phyloP scores from a whole-genome alignment of 306 rosid species.

The Acmispon strigosus region DNA sequence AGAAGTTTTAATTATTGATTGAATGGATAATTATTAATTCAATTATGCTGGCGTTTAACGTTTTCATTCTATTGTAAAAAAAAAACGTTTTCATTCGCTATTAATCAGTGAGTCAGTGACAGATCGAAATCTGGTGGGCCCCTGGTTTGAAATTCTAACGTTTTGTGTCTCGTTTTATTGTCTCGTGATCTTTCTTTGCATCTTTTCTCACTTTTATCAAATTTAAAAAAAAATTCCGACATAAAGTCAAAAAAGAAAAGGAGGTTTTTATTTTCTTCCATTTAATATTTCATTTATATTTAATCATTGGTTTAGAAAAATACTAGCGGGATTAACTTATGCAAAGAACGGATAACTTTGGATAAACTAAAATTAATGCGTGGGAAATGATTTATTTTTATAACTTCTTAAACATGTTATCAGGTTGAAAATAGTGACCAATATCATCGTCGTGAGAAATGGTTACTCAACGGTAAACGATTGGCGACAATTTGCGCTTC shows the following conservation, averaged over 20 bases:
- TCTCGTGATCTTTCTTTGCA: not conserved
- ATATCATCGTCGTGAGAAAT: too few species aligned
- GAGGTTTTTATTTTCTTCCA: not conserved
- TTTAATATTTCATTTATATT: not conserved
- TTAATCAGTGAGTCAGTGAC: slow-evolving; percentile 18
- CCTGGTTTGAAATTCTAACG: slow-evolving; percentile 36
- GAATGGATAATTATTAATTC: not conserved
- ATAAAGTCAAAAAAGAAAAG: slow-evolving; percentile 24
- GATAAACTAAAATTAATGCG: too few species aligned
- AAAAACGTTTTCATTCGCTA: slow-evolving; percentile 27
- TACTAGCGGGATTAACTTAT: too few species aligned
- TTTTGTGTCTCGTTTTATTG: slow-evolving; percentile 29
- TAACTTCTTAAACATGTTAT: too few species aligned
- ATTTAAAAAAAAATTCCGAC: not conserved
- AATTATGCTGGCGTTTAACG: slow-evolving; percentile 10
- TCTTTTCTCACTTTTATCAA: not conserved
- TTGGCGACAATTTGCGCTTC: too few species aligned
- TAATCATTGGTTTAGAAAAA: too few species aligned
- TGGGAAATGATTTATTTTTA: too few species aligned
- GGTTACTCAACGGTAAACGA: too few species aligned
- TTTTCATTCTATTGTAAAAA: too few species aligned
- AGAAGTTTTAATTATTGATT: not conserved
- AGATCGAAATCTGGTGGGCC: slow-evolving; percentile 19
- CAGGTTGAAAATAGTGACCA: too few species aligned
- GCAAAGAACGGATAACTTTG: too few species aligned